phyloP scores from a whole-genome alignment of 768 basidiomycete genomes.

The Sarcodon aspratus region DNA sequence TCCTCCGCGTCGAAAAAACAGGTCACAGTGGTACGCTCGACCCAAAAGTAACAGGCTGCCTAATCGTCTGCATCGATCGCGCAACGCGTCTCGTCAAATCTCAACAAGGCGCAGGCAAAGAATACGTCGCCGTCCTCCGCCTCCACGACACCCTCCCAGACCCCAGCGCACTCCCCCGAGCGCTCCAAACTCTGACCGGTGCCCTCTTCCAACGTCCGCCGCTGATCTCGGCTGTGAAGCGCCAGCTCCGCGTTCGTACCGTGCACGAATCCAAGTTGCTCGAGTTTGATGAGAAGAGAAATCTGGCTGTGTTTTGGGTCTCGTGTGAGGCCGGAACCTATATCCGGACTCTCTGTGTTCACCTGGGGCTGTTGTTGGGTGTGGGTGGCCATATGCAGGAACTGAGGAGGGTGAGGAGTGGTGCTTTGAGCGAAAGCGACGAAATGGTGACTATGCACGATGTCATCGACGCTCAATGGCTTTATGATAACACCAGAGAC shows the following conservation, averaged over 20 bases:
- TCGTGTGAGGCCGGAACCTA: conserved; percentile 98
- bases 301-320: conserved; percentile 96
- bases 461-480: conserved; percentile 97
- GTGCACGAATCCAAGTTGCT: conserved; percentile 93
- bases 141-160: conserved; percentile 76
- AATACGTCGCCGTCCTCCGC: conserved; percentile 95
- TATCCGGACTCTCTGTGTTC: conserved; percentile 94
- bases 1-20: conserved; percentile 93
- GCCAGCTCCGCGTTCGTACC: conserved; percentile 93
- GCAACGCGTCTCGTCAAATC: conserved; percentile 97
- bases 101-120: conserved; percentile 98
- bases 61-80: conserved; percentile 98
- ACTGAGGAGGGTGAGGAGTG: conserved; percentile 85
- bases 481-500: conserved; percentile 95
- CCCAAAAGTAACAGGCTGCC: conserved; percentile 97
- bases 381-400: conserved; percentile 99
- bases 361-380: conserved; percentile 86
- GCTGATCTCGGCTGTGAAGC: conserved; percentile 97
- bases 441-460: conserved; percentile 99
- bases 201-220: conserved; percentile 98
- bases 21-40: conserved; percentile 98
- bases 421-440: conserved; percentile 95
- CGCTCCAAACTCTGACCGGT: conserved; percentile 93
- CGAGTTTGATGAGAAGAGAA: conserved; percentile 96
- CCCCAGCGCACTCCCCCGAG: conserved; percentile 81